phyloP scores from a whole-genome alignment of 139 green algal species.

The Parachlorella kessleri region DNA sequence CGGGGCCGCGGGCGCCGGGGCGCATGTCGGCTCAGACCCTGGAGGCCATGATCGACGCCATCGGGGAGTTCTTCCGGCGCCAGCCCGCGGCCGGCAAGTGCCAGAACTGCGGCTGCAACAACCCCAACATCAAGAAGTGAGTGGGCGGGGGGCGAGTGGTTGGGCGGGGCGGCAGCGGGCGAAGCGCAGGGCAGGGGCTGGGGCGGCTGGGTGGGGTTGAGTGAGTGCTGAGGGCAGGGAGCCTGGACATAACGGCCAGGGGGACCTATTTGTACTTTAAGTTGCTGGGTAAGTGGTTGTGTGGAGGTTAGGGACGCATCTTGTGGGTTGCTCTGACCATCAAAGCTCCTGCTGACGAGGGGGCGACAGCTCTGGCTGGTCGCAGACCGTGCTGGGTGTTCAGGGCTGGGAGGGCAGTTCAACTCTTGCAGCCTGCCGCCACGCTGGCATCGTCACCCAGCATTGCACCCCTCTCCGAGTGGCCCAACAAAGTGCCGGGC shows the following conservation, averaged over 20 bases:
- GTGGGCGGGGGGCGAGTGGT: not conserved
- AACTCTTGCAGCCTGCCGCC: not conserved
- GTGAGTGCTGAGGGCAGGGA: no score
- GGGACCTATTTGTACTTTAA: no score
- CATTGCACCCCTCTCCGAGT: not conserved
- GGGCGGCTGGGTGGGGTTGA: no score
- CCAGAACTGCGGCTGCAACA: conserved; percentile 80
- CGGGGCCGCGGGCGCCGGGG: conserved; percentile 17
- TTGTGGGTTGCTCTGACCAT: no score
- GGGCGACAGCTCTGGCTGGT: no score
- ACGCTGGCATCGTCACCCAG: not conserved
- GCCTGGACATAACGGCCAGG: no score
- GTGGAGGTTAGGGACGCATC: not conserved
- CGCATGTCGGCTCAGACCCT: conserved; percentile 43
- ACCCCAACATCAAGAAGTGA: conserved; percentile 52
- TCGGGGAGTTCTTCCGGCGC: conserved; percentile 73
- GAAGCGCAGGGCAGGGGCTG: no score
- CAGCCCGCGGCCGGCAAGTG: conserved; percentile 70
- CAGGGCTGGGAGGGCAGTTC: not conserved
- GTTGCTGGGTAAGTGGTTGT: not conserved
- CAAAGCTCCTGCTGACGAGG: no score
- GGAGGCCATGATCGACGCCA: conserved; percentile 61
- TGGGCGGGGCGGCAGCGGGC: no score
- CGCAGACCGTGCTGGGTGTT: no score
- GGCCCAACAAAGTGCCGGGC: no score